phyloP scores from a whole-genome alignment of 352 stramenopile genomes.

The Phytopythium litorale region DNA sequence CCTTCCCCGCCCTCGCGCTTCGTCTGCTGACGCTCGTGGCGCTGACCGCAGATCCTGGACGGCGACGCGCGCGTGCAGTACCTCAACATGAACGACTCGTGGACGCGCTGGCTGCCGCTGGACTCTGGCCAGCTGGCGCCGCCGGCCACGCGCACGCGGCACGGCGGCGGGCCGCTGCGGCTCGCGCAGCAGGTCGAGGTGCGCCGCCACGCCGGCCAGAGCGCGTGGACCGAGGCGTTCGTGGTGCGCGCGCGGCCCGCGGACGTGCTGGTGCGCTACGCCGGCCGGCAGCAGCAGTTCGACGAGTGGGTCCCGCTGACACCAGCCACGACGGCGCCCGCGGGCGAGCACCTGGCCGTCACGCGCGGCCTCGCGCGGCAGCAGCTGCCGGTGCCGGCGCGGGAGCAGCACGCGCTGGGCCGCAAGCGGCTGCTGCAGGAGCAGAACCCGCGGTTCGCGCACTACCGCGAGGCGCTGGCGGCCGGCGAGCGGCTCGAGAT shows the following conservation, averaged over 20 bases:
- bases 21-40: not conserved
- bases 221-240: slow-evolving; percentile 62
- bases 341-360: slow-evolving; percentile 51
- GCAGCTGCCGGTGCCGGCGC: slow-evolving; percentile 42
- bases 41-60: slow-evolving; percentile 34
- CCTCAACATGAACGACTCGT: slow-evolving; percentile 81
- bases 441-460: slow-evolving; percentile 70
- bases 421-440: slow-evolving; percentile 60
- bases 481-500: slow-evolving; percentile 38
- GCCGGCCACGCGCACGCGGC: slow-evolving; percentile 43
- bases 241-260: slow-evolving; percentile 40
- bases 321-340: slow-evolving; percentile 44
- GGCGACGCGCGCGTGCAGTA: slow-evolving; percentile 66
- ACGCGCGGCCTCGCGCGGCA: slow-evolving; percentile 17
- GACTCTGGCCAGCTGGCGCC: slow-evolving; percentile 64
- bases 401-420: slow-evolving; percentile 29
- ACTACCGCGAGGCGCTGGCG: slow-evolving; percentile 59
- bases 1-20: not conserved
- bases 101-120: slow-evolving; percentile 58
- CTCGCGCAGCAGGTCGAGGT: slow-evolving; percentile 73
- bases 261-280: slow-evolving; percentile 63
- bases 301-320: slow-evolving; percentile 73
- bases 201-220: slow-evolving; percentile 24
- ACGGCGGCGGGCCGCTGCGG: slow-evolving; percentile 54
- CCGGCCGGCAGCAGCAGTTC: slow-evolving; percentile 57